Evolutionary conservation across 805 yeast species (phyloP).

Genomic region (Naumovozyma baii): DNA sequence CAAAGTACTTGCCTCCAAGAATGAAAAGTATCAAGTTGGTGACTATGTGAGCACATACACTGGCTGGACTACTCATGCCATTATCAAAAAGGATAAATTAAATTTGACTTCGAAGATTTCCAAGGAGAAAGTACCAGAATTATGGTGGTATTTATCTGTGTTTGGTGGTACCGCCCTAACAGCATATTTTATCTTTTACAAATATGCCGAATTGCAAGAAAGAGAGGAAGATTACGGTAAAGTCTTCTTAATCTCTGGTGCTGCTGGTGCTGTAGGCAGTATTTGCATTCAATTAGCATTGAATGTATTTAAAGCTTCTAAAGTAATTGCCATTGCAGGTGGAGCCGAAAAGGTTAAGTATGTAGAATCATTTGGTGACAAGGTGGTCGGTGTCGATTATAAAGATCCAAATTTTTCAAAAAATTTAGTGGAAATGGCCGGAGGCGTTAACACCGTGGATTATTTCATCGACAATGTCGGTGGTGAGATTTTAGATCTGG

Average conservation of each 20-base stretch:
- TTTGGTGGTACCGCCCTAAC: conserved; percentile 53
- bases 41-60: conserved; percentile 34
- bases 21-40: conserved; percentile 34
- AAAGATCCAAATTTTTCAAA: conserved; percentile 33
- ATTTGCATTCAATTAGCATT: conserved; percentile 49
- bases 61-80: conserved; percentile 42
- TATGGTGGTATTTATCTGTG: conserved; percentile 38
- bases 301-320: conserved; percentile 41
- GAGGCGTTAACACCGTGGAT: conserved; percentile 42
- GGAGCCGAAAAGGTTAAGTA: conserved; percentile 44
- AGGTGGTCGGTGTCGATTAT: conserved; percentile 45
- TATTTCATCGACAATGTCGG: conserved; percentile 57
- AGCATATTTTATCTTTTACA: conserved; percentile 46
- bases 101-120: conserved; percentile 6
- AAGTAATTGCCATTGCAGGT: conserved; percentile 56
- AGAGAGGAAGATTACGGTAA: conserved; percentile 34
- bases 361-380: conserved; percentile 48
- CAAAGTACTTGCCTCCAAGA: conserved; percentile 40
- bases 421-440: conserved; percentile 31
- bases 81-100: conserved; percentile 21
- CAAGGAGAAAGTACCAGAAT: conserved; percentile 24
- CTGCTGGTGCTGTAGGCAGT: conserved; percentile 69
- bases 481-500: conserved; percentile 44
- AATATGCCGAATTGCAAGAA: conserved; percentile 38
- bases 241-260: conserved; percentile 49